These are phyloP conservation scores for Ophiocordyceps australis DNA, from an alignment of 2,329 filamentous ascomycete genomes.

Conservation along the genomic window DNA sequence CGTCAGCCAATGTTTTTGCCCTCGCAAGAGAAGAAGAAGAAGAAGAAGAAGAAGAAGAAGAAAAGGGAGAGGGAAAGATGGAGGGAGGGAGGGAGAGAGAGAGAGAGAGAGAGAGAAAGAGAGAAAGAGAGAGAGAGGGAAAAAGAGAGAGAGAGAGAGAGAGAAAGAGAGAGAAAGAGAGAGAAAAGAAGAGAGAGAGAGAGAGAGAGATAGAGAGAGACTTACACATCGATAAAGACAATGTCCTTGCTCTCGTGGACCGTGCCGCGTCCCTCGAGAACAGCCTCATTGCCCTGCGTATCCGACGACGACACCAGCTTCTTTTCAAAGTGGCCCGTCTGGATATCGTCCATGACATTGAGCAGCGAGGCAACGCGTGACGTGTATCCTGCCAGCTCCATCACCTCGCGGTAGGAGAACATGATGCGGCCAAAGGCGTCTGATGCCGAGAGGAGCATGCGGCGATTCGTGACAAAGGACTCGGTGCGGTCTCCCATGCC, in stretches of 20 bases:
- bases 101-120: no score
- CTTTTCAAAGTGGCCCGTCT: constrained; percentile 84
- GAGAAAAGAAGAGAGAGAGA: no score
- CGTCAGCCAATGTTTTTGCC: no score
- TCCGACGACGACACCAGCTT: constrained; percentile 81
- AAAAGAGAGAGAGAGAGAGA: no score
- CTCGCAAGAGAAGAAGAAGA: no score
- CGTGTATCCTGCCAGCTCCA: constrained; percentile 88
- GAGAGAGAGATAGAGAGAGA: no score
- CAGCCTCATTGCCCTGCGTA: constrained; percentile 63
- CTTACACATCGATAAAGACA: constrained; percentile 63
- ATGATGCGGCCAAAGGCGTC: constrained; percentile 92
- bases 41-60: no score
- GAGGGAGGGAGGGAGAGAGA: no score
- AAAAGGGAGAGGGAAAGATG: no score
- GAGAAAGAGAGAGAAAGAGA: no score
- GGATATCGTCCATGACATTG: constrained; percentile 87
- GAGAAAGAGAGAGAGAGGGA: no score
- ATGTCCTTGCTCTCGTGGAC: constrained; percentile 73
- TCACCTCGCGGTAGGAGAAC: constrained; percentile 97
- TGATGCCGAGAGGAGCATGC: constrained; percentile 81
- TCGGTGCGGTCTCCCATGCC: constrained; percentile 56
- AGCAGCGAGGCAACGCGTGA: constrained; percentile 78
- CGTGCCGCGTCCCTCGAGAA: constrained; percentile 65
- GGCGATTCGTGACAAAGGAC: constrained; percentile 82